These are phyloP conservation scores for Lophiostoma macrostomum DNA, from an alignment of 495 filamentous ascomycete genomes.

Conservation along the genomic window DNA sequence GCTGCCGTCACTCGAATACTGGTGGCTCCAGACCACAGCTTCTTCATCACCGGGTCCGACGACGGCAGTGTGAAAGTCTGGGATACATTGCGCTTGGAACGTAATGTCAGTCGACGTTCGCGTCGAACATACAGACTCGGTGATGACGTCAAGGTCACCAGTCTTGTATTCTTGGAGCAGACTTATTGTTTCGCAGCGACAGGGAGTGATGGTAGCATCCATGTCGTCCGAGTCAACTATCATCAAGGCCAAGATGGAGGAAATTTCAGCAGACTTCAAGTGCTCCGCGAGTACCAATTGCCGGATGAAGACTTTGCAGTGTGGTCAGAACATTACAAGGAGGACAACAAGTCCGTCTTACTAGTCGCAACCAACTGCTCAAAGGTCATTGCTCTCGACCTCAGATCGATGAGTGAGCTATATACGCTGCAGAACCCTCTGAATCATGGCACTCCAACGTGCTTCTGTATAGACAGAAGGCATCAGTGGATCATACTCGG, in stretches of 20 bases:
- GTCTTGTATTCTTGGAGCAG: conserved; percentile 86
- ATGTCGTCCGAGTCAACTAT: conserved; percentile 84
- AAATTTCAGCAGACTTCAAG: conserved; percentile 73
- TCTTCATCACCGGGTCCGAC: conserved; percentile 92
- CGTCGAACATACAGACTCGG: conserved; percentile 83
- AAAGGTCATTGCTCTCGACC: conserved; percentile 76
- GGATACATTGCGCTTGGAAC: conserved; percentile 86
- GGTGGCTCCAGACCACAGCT: conserved; percentile 84
- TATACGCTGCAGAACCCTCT: conserved; percentile 85
- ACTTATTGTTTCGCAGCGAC: conserved; percentile 90
- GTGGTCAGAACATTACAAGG: conserved; percentile 89
- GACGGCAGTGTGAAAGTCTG: conserved; percentile 91
- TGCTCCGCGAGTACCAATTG: conserved; percentile 78
- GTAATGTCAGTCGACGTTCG: conserved; percentile 80
- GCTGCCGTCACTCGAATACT: conserved; percentile 78
- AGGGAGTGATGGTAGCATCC: conserved; percentile 84
- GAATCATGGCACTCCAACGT: conserved; percentile 89
- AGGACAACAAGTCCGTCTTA: conserved; percentile 74
- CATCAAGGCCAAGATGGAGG: conserved; percentile 27
- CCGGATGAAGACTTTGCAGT: conserved; percentile 72
- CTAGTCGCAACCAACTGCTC: conserved; percentile 84
- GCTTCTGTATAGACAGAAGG: conserved; percentile 81
- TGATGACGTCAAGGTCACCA: conserved; percentile 65
- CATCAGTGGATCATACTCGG: conserved; percentile 88
- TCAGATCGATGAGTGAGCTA: conserved; percentile 79